A percentile compares a stretch with the other conserved stretches of the same genome.
Evolutionary conservation across 1,139 yeast species (phyloP).

Genomic region (Meyerozyma carpophila): DNA sequence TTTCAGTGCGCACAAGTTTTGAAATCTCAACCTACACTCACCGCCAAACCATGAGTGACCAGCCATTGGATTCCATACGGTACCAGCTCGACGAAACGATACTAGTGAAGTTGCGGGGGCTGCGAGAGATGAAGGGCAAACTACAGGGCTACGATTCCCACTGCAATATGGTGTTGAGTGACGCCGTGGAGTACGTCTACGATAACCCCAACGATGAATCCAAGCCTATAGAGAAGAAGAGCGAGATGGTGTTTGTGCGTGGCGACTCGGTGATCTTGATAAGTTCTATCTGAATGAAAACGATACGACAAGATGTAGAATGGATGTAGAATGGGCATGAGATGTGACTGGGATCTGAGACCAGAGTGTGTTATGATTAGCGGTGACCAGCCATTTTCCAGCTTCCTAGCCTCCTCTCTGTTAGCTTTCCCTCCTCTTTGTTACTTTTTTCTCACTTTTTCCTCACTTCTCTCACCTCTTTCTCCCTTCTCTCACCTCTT

Average conservation of each 20-base stretch:
- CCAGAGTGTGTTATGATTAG: no score
- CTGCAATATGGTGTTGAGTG: constrained; percentile 92
- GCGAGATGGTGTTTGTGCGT: constrained; percentile 91
- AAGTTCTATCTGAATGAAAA: constrained; percentile 20
- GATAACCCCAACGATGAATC: constrained; percentile 44
- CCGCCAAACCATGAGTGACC: constrained; percentile 5
- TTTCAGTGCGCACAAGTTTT: not conserved
- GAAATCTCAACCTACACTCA: not conserved
- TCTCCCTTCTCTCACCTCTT: not conserved
- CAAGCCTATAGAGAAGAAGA: constrained; percentile 47
- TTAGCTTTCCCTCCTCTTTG: no score
- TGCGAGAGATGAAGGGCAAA: constrained; percentile 85
- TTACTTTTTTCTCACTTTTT: not conserved
- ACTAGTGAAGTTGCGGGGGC: constrained; percentile 90
- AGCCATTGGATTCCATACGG: constrained; percentile 82
- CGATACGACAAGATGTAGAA: not conserved
- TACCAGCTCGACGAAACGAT: constrained; percentile 84
- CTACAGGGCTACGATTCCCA: constrained; percentile 95
- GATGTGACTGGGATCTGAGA: no score
- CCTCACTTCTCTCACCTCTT: not conserved
- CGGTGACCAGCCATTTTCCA: no score
- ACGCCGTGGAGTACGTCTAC: constrained; percentile 81
- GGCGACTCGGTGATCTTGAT: constrained; percentile 91
- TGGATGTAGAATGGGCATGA: no score
- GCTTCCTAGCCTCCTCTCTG: no score